phyloP scores from a whole-genome alignment of 1,284 basidiomycete genomes.

The Puccinia horiana region DNA sequence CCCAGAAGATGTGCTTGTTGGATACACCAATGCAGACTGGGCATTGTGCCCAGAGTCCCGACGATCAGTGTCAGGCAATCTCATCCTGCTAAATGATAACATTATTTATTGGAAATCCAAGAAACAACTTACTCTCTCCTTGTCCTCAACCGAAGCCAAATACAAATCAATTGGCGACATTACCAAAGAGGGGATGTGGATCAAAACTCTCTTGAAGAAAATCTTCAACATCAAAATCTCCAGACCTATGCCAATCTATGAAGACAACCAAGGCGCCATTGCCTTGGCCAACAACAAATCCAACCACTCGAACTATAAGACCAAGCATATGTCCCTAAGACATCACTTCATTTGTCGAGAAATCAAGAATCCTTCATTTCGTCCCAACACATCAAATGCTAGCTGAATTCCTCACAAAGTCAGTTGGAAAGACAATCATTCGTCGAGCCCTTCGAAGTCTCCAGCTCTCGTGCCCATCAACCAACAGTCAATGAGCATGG shows the following conservation, averaged over 20 bases:
- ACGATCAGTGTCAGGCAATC: no score
- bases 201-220: conserved; percentile 50
- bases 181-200: conserved; percentile 60
- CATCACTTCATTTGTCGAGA: no score
- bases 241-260: no score
- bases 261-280: neutral
- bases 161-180: conserved; percentile 64
- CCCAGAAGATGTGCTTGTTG: conserved; percentile 54
- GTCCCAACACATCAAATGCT: no score
- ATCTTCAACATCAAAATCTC: neutral
- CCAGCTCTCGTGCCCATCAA: no score
- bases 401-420: no score
- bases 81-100: conserved; percentile 56
- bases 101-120: conserved; percentile 60
- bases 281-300: neutral
- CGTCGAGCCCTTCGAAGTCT: no score
- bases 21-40: conserved; percentile 62
- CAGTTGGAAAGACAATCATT: no score
- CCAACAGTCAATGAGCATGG: no score
- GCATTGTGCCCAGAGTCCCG: conserved; percentile 57
- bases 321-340: no score
- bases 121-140: conserved; percentile 59
- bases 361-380: no score
- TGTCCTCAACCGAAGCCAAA: conserved; percentile 61
- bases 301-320: no score